Base-by-base conservation (phyloP, 177 flowering plant genomes). In the Tripterygium wilfordii region DNA sequence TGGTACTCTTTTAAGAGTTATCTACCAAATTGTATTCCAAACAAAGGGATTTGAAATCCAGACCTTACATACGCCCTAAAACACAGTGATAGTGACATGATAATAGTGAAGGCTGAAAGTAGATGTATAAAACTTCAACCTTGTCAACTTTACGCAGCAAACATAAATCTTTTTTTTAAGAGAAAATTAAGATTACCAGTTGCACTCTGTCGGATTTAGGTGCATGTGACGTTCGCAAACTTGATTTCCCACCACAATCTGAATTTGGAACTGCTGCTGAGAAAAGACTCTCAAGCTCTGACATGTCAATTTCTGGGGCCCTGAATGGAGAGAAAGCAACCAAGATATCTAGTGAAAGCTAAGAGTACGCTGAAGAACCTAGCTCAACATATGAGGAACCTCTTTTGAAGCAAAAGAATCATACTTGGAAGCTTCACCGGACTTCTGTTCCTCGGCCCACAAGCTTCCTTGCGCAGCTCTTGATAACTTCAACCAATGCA, bases 401-500 rank as follows among this genome's bases (percentile, higher is more conserved):
- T 15, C 19, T n/a, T 36, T n/a, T 3, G 8, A 21, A 25, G 14
- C 3, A 40, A 20, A 54, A 21, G 32, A 33, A 44, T 23, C 15
- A 13, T 39, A 10, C 35, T 49, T 39, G 19, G 20, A 53, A 35
- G 16, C 38, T 35, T 12, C 7, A 35, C 16, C 38, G 4, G 15
- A 10, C 42, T 77, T 73, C 21, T 67, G 83, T 36, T 85, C 58
- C 69, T 89, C 97, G 56, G 88, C 99, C 97, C 97, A 92, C 49
- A 92, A 67, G 60, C 99, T 89, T 47, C 97, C 97, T 65, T 92
- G 88, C 80, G 81, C 51, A 51, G 97, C 99, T 56, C 97, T 71
- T 56, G 96, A 82, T 50, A 92, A 95, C 72, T 92, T 92, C 30
- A 77, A 86, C 99, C 99, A 92, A 52, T 92, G 99, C 39, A 92